Conservation (phyloP, 2,329 filamentous ascomycete species). For the Colletotrichum tanaceti region DNA sequence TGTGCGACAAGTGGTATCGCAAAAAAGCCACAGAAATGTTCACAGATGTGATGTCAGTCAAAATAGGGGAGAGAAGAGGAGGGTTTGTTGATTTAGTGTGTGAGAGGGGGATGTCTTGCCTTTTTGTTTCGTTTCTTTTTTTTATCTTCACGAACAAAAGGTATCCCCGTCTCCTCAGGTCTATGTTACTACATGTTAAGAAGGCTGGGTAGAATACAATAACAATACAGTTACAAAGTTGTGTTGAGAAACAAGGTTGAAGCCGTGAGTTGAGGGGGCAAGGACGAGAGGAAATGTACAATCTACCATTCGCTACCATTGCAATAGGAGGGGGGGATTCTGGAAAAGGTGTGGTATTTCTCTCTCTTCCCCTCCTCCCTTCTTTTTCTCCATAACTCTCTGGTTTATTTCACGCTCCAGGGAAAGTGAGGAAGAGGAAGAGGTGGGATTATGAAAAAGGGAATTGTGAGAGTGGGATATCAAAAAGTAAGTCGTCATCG, state of each 20-base stretch:
- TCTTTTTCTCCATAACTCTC: no score
- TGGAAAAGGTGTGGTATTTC: constrained; percentile 16
- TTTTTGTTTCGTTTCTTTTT: not conserved
- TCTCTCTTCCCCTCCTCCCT: not conserved
- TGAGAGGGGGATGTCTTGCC: not conserved
- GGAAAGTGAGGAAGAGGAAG: not conserved
- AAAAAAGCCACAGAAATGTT: not conserved
- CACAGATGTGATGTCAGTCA: no score
- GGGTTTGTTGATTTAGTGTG: constrained; percentile 1
- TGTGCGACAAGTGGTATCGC: not conserved
- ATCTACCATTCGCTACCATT: constrained; percentile 32
- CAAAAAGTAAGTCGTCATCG: constrained; percentile 39
- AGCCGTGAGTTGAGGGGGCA: constrained; percentile 18
- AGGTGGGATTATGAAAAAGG: not conserved
- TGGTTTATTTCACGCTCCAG: constrained; percentile 5
- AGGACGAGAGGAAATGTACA: constrained; percentile 29
- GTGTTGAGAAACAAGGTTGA: not conserved
- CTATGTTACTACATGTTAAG: constrained; percentile 30
- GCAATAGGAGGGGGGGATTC: not conserved
- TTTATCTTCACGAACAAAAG: constrained; percentile 7
- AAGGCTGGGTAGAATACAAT: not conserved
- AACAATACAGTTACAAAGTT: constrained; percentile 32
- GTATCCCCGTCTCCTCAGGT: constrained; percentile 5
- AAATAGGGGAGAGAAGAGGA: constrained; percentile 7
- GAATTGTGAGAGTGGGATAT: constrained; percentile 31